Percentiles rank a stretch among this genome's conserved stretches.
phyloP scores from a whole-genome alignment of 306 rosid genomes.

The Prunus salicina region DNA sequence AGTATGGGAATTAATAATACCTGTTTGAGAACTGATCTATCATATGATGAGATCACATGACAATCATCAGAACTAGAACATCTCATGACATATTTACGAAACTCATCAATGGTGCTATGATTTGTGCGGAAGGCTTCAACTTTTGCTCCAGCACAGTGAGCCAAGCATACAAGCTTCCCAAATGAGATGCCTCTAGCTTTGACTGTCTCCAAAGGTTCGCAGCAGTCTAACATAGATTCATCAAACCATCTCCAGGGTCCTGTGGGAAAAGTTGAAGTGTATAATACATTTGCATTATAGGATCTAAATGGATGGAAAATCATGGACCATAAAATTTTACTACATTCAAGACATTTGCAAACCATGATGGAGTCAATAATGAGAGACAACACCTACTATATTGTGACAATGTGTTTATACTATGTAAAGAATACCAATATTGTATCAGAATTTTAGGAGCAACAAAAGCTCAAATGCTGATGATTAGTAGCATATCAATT shows the following conservation, averaged over 20 bases:
- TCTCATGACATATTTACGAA: constrained; percentile 55
- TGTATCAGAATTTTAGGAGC: background rate
- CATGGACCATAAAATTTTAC: background rate
- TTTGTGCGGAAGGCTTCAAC: constrained; percentile 81
- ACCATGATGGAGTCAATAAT: background rate
- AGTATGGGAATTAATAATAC: constrained; percentile 22
- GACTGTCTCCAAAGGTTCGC: constrained; percentile 83
- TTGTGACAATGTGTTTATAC: background rate
- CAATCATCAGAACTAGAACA: constrained; percentile 74
- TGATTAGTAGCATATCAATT: background rate
- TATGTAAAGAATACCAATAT: background rate
- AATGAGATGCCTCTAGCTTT: constrained; percentile 82
- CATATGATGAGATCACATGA: constrained; percentile 81
- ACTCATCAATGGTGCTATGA: constrained; percentile 56
- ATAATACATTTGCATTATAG: background rate
- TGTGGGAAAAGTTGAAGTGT: constrained; percentile 18
- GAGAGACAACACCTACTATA: background rate
- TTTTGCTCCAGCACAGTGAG: constrained; percentile 95
- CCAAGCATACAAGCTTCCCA: constrained; percentile 84
- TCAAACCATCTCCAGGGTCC: constrained; percentile 99
- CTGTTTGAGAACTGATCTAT: constrained; percentile 75
- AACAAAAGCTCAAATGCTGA: background rate
- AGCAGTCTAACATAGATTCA: constrained; percentile 95
- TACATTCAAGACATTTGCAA: background rate
- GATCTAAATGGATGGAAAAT: background rate